phyloP scores from a whole-genome alignment of 768 basidiomycete genomes.

The Epithele typhae region DNA sequence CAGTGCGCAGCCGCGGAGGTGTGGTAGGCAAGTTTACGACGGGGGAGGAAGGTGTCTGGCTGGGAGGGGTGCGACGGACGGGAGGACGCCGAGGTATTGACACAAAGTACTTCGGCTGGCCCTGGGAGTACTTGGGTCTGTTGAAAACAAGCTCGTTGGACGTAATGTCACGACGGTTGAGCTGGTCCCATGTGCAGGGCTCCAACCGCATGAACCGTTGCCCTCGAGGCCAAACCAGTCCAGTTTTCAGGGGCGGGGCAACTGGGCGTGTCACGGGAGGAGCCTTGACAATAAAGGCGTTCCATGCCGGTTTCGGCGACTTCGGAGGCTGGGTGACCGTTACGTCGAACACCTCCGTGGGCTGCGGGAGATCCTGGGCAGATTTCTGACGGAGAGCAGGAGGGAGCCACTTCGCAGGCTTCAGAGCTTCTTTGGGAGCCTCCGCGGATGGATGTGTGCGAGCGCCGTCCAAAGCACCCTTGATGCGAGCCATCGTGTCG shows the following conservation, averaged over 20 bases:
- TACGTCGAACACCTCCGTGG: conserved; percentile 22
- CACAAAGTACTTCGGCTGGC: conserved; percentile 32
- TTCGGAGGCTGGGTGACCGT: conserved; percentile 22
- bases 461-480: conserved; percentile 71
- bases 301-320: conserved; percentile 25
- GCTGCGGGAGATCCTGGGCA: conserved; percentile 6
- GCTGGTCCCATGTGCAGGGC: conserved; percentile 59
- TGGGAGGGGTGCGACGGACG: conserved; percentile 4
- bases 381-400: conserved; percentile 21
- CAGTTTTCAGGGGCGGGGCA: conserved; percentile 45
- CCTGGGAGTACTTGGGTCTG: conserved; percentile 31
- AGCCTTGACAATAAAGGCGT: conserved; percentile 21
- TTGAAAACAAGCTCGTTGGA: conserved; percentile 64
- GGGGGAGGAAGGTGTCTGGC: conserved; percentile 18
- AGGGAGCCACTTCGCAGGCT: conserved; percentile 24
- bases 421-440: conserved; percentile 24
- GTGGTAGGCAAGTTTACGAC: conserved; percentile 38
- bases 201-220: conserved; percentile 50
- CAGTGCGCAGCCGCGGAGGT: conserved; percentile 5
- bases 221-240: conserved; percentile 40
- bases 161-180: conserved; percentile 56
- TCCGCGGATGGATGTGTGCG: conserved; percentile 38
- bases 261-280: conserved; percentile 40
- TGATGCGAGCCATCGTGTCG: conserved; percentile 83
- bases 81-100: conserved; percentile 28